Conservation (phyloP, 164 flowering plant genomes). For the Santalum album region DNA sequence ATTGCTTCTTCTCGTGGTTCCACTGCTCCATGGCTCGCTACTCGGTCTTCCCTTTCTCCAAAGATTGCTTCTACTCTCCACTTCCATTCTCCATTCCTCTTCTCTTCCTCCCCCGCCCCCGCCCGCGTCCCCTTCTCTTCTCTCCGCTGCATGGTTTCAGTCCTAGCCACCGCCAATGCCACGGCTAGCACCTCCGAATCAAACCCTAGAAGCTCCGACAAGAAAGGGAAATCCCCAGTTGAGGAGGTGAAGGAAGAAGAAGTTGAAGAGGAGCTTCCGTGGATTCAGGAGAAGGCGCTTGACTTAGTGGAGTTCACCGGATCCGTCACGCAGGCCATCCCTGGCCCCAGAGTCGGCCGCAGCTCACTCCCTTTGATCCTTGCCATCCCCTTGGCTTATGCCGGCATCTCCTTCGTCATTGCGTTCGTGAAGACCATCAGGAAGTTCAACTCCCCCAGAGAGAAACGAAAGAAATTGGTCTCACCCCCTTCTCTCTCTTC, state of each 20-base stretch:
- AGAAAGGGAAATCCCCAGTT: not conserved
- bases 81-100: too few species aligned
- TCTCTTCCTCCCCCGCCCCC: too few species aligned
- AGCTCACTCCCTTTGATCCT: conserved; percentile 84
- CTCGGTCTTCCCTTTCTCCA: too few species aligned
- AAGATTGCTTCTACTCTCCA: too few species aligned
- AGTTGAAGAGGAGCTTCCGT: conserved; percentile 77
- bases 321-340: conserved; percentile 77
- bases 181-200: too few species aligned
- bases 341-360: conserved; percentile 82
- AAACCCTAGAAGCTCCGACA: too few species aligned
- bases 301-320: conserved; percentile 92
- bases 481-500: not conserved
- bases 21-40: too few species aligned
- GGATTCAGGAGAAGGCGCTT: conserved; percentile 94
- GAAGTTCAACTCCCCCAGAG: conserved; percentile 64
- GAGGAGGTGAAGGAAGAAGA: conserved; percentile 31
- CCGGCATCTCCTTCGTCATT: conserved; percentile 59
- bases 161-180: too few species aligned
- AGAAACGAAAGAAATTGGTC: conserved; percentile 60
- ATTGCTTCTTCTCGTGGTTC: too few species aligned
- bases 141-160: too few species aligned
- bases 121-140: too few species aligned
- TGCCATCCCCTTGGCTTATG: conserved; percentile 69
- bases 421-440: conserved; percentile 67